Evolutionary conservation across 2,329 filamentous ascomycete genomes (phyloP).

Genomic region (Aspergillus costaricaensis): DNA sequence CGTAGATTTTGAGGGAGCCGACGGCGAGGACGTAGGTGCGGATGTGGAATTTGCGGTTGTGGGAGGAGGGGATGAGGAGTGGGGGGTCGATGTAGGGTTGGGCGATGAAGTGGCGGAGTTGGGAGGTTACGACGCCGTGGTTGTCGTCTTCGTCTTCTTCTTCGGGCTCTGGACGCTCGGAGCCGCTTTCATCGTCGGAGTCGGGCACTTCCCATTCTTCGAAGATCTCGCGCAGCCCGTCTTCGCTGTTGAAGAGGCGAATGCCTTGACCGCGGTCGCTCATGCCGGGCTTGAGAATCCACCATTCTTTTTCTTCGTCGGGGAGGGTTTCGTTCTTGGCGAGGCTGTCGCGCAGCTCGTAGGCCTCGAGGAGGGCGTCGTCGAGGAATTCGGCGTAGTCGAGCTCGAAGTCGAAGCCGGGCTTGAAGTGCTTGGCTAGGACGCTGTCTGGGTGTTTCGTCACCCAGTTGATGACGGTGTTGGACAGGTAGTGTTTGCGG

Average conservation of each 20-base stretch:
- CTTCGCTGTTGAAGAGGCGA: constrained; percentile 79
- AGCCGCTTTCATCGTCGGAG: constrained; percentile 53
- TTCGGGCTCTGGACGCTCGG: constrained; percentile 38
- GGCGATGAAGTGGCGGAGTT: constrained; percentile 92
- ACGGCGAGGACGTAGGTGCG: constrained; percentile 84
- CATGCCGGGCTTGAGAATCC: constrained; percentile 98
- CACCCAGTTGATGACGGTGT: constrained; percentile 81
- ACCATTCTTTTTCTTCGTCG: constrained; percentile 72
- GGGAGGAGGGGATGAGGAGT: constrained; percentile 66
- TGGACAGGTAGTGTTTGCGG: constrained; percentile 88
- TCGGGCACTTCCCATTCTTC: constrained; percentile 80
- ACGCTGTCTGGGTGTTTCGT: constrained; percentile 76
- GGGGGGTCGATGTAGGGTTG: constrained; percentile 94
- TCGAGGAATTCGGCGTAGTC: constrained; percentile 97
- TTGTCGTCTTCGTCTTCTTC: constrained; percentile 27
- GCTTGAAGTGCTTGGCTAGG: constrained; percentile 70
- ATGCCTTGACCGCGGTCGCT: constrained; percentile 95
- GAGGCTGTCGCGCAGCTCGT: constrained; percentile 79
- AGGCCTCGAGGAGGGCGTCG: constrained; percentile 86
- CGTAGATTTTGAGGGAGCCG: constrained; percentile 76
- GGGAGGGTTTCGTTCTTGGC: constrained; percentile 69
- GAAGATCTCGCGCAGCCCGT: constrained; percentile 82
- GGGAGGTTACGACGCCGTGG: constrained; percentile 73
- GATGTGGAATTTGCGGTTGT: constrained; percentile 87
- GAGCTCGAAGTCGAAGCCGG: constrained; percentile 83